phyloP scores from a whole-genome alignment of 1,284 basidiomycete genomes.

The Retiboletus fuscus region DNA sequence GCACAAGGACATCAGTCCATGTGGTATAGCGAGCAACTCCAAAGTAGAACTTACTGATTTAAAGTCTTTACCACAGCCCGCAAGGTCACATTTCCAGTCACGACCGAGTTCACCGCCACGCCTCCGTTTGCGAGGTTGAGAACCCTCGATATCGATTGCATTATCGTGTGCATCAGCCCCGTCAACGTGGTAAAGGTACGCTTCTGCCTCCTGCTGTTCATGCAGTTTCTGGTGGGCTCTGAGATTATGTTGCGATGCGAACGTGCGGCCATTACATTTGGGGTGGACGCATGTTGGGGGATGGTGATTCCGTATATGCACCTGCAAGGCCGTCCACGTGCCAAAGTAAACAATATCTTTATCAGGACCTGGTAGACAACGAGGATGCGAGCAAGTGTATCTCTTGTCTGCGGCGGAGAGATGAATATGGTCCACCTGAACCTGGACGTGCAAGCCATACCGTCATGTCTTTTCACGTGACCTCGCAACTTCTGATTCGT shows the following conservation, averaged over 20 bases:
- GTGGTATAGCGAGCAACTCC: neutral
- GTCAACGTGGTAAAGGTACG: constrained; percentile 48
- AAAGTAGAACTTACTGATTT: constrained; percentile 76
- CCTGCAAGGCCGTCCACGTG: constrained; percentile 88
- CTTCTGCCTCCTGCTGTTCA: constrained; percentile 71
- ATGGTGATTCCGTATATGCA: constrained; percentile 81
- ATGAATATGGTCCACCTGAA: constrained; percentile 13
- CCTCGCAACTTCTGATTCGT: constrained; percentile 83
- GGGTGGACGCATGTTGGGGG: constrained; percentile 82
- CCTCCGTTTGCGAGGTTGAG: constrained; percentile 64
- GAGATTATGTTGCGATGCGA: constrained; percentile 78
- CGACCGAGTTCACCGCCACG: constrained; percentile 80
- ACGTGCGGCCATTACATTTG: constrained; percentile 77
- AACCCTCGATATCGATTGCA: constrained; percentile 53
- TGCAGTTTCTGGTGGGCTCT: constrained; percentile 86
- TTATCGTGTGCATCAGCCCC: constrained; percentile 42
- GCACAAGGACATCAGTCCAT: constrained; percentile 17
- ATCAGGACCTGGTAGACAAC: constrained; percentile 59
- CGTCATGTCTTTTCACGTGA: constrained; percentile 85
- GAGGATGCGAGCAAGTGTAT: constrained; percentile 81
- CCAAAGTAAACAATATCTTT: constrained; percentile 67
- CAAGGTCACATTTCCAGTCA: constrained; percentile 79
- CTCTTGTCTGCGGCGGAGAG: constrained; percentile 69
- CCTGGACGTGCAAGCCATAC: constrained; percentile 55
- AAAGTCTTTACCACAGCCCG: constrained; percentile 83